Conservation (phyloP, 1,139 yeast genomes). For the Debaryomyces subglobosus region DNA sequence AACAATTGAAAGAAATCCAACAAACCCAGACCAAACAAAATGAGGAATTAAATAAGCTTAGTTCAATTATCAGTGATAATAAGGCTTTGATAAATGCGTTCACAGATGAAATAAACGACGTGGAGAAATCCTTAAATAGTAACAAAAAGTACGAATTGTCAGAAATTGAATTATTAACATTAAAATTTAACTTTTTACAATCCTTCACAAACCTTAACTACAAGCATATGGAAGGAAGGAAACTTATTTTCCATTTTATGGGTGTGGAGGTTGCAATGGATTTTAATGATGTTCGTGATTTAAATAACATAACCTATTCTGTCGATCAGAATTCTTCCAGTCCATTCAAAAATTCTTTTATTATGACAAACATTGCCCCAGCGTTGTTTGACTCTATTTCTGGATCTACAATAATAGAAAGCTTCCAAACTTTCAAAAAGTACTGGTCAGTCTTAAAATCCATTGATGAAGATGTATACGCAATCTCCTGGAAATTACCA, state of each 20-base stretch:
- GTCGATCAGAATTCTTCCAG: conserved; percentile 5
- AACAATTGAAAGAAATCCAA: conserved; percentile 13
- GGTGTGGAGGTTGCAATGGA: conserved; percentile 18
- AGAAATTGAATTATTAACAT: conserved; percentile 27
- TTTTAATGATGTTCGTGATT: conserved; percentile 12
- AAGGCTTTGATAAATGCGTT: conserved; percentile 22
- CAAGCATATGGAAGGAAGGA: conserved; percentile 14
- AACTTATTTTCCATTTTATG: conserved; percentile 21
- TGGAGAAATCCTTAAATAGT: conserved; percentile 21
- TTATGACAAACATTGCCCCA: not conserved
- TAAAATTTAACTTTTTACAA: conserved; percentile 29
- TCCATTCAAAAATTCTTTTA: not conserved
- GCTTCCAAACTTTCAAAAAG: conserved; percentile 19
- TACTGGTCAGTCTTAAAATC: conserved; percentile 24
- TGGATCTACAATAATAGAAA: conserved; percentile 12
- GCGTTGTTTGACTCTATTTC: not conserved
- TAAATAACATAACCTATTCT: conserved; percentile 8
- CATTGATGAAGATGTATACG: conserved; percentile 33
- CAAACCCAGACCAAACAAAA: conserved; percentile 12
- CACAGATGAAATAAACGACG: conserved; percentile 16
- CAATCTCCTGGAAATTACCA: conserved; percentile 34
- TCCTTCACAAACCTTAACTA: conserved; percentile 24
- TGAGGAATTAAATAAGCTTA: conserved; percentile 17
- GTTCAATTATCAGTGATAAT: conserved; percentile 15
- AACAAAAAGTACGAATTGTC: conserved; percentile 27